phyloP scores from a whole-genome alignment of 305 asterid species.

The Ajuga reptans region DNA sequence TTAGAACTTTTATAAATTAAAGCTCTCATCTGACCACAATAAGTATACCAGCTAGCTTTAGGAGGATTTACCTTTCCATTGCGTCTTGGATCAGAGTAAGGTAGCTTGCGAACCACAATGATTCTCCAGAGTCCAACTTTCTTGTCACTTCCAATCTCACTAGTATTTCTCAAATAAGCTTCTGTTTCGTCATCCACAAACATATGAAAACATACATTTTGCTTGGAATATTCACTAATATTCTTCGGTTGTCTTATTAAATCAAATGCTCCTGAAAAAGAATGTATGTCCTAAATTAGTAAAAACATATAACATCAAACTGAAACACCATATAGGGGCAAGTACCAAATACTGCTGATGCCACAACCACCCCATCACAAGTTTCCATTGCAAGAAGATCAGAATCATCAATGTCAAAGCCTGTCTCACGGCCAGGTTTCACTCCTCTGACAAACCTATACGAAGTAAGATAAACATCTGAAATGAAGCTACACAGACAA shows the following conservation, averaged over 20 bases:
- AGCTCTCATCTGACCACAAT: not conserved
- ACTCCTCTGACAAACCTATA: conserved; percentile 67
- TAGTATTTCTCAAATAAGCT: conserved; percentile 44
- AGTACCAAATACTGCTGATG: conserved; percentile 82
- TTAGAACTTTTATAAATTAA: not conserved
- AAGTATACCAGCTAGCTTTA: not conserved
- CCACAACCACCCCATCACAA: conserved; percentile 71
- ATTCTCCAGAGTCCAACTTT: conserved; percentile 74
- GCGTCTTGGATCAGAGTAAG: conserved; percentile 75
- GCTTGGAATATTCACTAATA: conserved; percentile 54
- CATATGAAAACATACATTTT: conserved; percentile 66
- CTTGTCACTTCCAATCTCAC: conserved; percentile 47
- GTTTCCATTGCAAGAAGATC: conserved; percentile 75
- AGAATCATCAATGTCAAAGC: conserved; percentile 68
- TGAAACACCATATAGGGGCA: conserved; percentile 9
- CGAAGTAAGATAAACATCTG: conserved; percentile 13
- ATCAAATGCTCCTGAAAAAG: conserved; percentile 68
- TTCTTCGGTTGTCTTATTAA: conserved; percentile 67
- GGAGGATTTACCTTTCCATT: conserved; percentile 63
- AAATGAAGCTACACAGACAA: not conserved
- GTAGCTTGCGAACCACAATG: conserved; percentile 63
- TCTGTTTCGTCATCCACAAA: conserved; percentile 77
- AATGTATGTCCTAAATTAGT: conserved; percentile 25
- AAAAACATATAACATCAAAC: conserved; percentile 3
- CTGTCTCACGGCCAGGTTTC: conserved; percentile 66